phyloP scores from a whole-genome alignment of 495 filamentous ascomycete genomes.

The Penicillium egyptiacum region DNA sequence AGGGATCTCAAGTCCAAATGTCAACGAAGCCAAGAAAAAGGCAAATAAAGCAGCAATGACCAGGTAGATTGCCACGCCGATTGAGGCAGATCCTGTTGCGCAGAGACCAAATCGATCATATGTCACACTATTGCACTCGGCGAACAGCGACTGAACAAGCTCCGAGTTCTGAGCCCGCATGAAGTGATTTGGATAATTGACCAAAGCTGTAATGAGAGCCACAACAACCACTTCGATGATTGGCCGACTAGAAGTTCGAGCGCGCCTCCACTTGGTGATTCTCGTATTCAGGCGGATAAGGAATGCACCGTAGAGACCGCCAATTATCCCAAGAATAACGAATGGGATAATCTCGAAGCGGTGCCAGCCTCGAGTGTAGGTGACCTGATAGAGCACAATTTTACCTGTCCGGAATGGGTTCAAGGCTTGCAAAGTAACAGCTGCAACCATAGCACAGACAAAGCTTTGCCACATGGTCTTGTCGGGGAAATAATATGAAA shows the following conservation, averaged over 20 bases:
- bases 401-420: slow-evolving; percentile 97
- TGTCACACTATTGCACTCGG: slow-evolving; percentile 74
- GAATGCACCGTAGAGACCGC: slow-evolving; percentile 88
- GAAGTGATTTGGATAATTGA: slow-evolving; percentile 94
- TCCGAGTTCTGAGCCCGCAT: slow-evolving; percentile 91
- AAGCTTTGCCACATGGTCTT: slow-evolving; percentile 99
- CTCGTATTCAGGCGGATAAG: slow-evolving; percentile 95
- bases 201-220: slow-evolving; percentile 74
- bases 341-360: slow-evolving; percentile 92
- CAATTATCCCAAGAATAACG: slow-evolving; percentile 79
- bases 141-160: slow-evolving; percentile 87
- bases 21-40: slow-evolving; percentile 81
- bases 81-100: slow-evolving; percentile 67
- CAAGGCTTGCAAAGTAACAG: slow-evolving; percentile 86
- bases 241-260: slow-evolving; percentile 56
- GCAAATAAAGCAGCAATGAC: slow-evolving; percentile 77
- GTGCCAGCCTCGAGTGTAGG: slow-evolving; percentile 90
- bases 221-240: slow-evolving; percentile 73
- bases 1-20: slow-evolving; percentile 95
- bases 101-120: slow-evolving; percentile 90
- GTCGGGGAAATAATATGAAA: slow-evolving; percentile 98
- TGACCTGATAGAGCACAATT: slow-evolving; percentile 94
- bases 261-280: slow-evolving; percentile 77
- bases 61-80: slow-evolving; percentile 74
- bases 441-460: slow-evolving; percentile 97